Percentiles rank a stretch among this genome's conserved stretches.
Conservation (phyloP, 768 basidiomycete species). For the Phaffia tasmanica region DNA sequence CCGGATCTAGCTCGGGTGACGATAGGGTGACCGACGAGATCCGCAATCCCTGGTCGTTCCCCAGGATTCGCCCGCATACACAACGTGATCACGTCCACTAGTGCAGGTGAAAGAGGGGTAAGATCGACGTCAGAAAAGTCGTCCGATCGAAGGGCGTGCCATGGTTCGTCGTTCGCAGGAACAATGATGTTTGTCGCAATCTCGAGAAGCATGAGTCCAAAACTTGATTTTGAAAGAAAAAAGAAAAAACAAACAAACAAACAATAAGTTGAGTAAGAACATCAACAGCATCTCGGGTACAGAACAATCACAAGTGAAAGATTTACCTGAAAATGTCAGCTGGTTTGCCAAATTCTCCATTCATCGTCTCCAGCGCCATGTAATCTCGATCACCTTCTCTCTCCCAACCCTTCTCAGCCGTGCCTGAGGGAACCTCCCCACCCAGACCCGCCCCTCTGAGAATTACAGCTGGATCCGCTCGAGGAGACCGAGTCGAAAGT, state of each 20-base stretch:
- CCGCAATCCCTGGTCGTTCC: slow-evolving; percentile 49
- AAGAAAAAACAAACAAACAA: neutral
- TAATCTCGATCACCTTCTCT: slow-evolving; percentile 96
- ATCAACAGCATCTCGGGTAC: slow-evolving; percentile 1
- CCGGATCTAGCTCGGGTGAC: slow-evolving; percentile 42
- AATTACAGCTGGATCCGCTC: slow-evolving; percentile 41
- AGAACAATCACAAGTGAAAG: slow-evolving; percentile 20
- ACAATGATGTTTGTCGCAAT: slow-evolving; percentile 91
- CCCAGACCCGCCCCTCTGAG: slow-evolving; percentile 25
- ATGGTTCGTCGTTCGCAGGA: slow-evolving; percentile 76
- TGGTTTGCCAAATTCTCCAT: slow-evolving; percentile 80
- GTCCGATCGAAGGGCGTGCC: slow-evolving; percentile 84
- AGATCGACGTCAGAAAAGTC: slow-evolving; percentile 76
- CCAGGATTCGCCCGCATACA: slow-evolving; percentile 69
- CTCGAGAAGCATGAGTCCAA: slow-evolving; percentile 93
- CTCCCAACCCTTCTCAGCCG: slow-evolving; percentile 52
- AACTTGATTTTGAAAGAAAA: slow-evolving; percentile 46
- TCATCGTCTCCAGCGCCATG: slow-evolving; percentile 87
- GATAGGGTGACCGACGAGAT: slow-evolving; percentile 52
- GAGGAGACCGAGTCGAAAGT: slow-evolving; percentile 89
- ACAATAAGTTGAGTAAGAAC: neutral
- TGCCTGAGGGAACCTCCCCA: slow-evolving; percentile 11
- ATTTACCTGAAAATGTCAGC: slow-evolving; percentile 93
- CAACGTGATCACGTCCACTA: slow-evolving; percentile 55
- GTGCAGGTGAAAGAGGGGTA: slow-evolving; percentile 47